These are phyloP conservation scores for Eucommia ulmoides DNA, from an alignment of 257 asterid species.

Conservation along the genomic window DNA sequence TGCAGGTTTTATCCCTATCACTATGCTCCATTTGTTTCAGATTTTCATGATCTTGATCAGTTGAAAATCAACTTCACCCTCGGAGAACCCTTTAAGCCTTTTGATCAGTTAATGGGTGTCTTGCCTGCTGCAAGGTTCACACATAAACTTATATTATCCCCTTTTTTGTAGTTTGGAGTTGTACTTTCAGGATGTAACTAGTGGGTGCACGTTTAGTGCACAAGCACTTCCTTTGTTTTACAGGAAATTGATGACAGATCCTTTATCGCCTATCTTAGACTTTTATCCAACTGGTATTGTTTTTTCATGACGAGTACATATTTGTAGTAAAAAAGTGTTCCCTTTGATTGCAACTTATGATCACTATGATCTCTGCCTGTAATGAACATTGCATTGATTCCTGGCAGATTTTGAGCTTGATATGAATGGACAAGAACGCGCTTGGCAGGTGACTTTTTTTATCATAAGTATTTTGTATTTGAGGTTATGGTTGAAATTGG, in stretches of 20 bases:
- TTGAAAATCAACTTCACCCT: slow-evolving; percentile 32
- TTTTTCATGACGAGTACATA: background rate
- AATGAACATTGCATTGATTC: slow-evolving; percentile 5
- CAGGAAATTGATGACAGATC: slow-evolving; percentile 47
- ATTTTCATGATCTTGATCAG: slow-evolving; percentile 32
- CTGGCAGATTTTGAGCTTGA: slow-evolving; percentile 48
- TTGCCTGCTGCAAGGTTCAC: slow-evolving; percentile 68
- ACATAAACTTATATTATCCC: background rate
- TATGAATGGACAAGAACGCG: slow-evolving; percentile 40
- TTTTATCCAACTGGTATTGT: slow-evolving; percentile 49
- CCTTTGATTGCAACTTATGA: slow-evolving; percentile 7
- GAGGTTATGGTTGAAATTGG: no score
- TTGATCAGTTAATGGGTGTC: slow-evolving; percentile 62
- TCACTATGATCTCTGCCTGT: no score
- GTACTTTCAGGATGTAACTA: slow-evolving; percentile 6
- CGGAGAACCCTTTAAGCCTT: slow-evolving; percentile 58
- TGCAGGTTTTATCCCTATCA: slow-evolving; percentile 64
- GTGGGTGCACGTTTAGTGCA: slow-evolving; percentile 26
- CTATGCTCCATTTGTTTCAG: slow-evolving; percentile 71
- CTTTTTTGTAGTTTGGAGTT: background rate
- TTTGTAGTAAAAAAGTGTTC: slow-evolving; percentile 1
- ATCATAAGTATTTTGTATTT: no score
- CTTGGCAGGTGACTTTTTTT: slow-evolving; percentile 79
- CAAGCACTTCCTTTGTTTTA: slow-evolving; percentile 48
- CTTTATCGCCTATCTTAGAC: slow-evolving; percentile 47